Conservation (phyloP, 2,329 filamentous ascomycete genomes). For the Diplodia intermedia region DNA sequence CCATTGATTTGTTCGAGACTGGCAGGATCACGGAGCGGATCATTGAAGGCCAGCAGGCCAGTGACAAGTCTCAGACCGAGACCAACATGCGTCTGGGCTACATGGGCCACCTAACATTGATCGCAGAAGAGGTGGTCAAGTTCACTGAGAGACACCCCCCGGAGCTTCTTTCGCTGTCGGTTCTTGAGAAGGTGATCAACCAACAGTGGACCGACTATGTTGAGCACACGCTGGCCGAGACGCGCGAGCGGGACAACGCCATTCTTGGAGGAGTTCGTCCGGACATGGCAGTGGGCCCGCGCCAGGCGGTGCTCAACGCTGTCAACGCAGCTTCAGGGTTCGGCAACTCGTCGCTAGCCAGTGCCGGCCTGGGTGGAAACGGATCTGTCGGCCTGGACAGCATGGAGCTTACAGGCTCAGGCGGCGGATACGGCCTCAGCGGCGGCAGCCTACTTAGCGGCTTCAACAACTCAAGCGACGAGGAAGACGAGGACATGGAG, state of each 20-base stretch:
- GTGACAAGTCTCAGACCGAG: conserved; percentile 82
- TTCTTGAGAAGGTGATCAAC: conserved; percentile 87
- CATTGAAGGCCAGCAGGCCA: conserved; percentile 85
- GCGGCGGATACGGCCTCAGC: conserved; percentile 71
- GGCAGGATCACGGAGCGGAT: conserved; percentile 91
- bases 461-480: conserved; percentile 93
- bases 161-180: conserved; percentile 80
- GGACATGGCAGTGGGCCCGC: conserved; percentile 83
- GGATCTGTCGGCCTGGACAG: conserved; percentile 60
- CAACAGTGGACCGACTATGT: conserved; percentile 94
- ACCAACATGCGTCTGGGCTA: conserved; percentile 93
- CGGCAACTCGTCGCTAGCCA: conserved; percentile 71
- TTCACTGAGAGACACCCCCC: conserved; percentile 94
- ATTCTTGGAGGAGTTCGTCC: conserved; percentile 94
- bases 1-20: conserved; percentile 90
- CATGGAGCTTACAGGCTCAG: conserved; percentile 69
- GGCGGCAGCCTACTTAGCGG: conserved; percentile 81
- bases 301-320: conserved; percentile 69
- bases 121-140: conserved; percentile 97
- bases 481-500: conserved; percentile 94
- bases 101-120: conserved; percentile 97
- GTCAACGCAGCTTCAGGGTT: conserved; percentile 65
- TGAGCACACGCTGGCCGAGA: conserved; percentile 90
- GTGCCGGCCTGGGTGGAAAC: conserved; percentile 78
- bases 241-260: conserved; percentile 95